Evolutionary conservation across 306 rosid genomes (phyloP).

Genomic region (Elaeagnus macrophylla): DNA sequence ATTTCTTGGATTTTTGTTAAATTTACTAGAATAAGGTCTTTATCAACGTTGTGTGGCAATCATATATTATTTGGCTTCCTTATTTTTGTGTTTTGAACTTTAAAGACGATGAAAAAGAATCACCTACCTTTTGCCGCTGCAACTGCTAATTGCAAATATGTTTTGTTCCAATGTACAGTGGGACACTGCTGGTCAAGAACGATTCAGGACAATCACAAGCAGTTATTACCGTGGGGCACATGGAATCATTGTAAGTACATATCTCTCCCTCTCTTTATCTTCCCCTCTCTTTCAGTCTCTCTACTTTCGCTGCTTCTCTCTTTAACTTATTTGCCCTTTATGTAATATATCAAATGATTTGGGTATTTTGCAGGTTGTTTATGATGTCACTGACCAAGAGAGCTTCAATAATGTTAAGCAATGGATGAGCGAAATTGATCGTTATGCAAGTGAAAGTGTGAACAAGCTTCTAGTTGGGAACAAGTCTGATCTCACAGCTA

Average conservation of each 20-base stretch:
- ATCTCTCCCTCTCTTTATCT: neutral
- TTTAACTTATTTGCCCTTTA: neutral
- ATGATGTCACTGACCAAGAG: slow-evolving; percentile 49
- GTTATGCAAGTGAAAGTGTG: slow-evolving; percentile 51
- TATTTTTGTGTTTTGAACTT: neutral
- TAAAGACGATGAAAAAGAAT: neutral
- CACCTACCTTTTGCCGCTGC: neutral
- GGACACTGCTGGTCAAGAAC: slow-evolving; percentile 99
- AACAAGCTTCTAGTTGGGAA: slow-evolving; percentile 52
- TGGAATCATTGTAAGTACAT: slow-evolving; percentile 77
- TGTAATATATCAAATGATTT: neutral
- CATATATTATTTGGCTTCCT: neutral
- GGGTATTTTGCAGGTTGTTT: slow-evolving; percentile 32
- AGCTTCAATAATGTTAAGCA: slow-evolving; percentile 52
- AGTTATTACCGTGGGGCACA: slow-evolving; percentile 99
- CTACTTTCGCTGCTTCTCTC: neutral
- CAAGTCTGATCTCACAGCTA: slow-evolving; percentile 45
- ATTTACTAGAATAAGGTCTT: too few relatives aligned
- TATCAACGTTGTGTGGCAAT: too few relatives aligned
- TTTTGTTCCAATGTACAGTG: slow-evolving; percentile 44
- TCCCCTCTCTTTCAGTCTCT: neutral
- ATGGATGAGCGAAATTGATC: slow-evolving; percentile 52
- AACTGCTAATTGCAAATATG: slow-evolving; percentile 13
- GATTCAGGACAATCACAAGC: slow-evolving; percentile 97
- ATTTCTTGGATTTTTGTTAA: too few relatives aligned